phyloP scores from a whole-genome alignment of 495 filamentous ascomycete species.

The Trichocladium uniseriatum region DNA sequence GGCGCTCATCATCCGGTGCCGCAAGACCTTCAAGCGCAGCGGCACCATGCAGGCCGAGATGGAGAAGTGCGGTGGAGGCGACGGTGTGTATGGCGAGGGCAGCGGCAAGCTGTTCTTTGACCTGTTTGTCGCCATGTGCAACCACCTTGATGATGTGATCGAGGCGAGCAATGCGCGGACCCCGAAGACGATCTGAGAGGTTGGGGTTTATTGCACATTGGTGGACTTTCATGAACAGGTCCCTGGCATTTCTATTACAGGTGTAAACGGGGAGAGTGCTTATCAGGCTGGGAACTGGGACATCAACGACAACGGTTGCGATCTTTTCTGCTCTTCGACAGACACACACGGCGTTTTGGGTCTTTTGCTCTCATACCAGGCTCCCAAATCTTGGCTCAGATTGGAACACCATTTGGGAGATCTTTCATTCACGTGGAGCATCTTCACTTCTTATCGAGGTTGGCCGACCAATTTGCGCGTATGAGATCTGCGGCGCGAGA shows the following conservation, averaged over 20 bases:
- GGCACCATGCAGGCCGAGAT: conserved; percentile 97
- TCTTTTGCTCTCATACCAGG: conserved; percentile 27
- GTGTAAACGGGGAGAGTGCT: conserved; percentile 11
- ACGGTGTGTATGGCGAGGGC: conserved; percentile 40
- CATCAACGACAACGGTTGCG: conserved; percentile 3
- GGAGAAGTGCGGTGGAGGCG: conserved; percentile 57
- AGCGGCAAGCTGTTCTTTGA: conserved; percentile 90
- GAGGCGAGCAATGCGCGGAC: conserved; percentile 47
- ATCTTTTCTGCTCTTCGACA: conserved; percentile 9
- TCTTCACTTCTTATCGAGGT: conserved; percentile 44
- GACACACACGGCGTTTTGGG: conserved; percentile 28
- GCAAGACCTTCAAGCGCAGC: conserved; percentile 90
- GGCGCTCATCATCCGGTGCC: conserved; percentile 85
- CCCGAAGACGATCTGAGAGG: conserved; percentile 41
- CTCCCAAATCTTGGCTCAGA: conserved; percentile 36
- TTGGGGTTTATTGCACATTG: conserved; percentile 9
- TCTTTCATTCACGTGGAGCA: conserved; percentile 19
- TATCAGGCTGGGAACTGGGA: conserved; percentile 9
- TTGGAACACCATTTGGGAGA: conserved; percentile 44
- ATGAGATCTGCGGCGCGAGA: conserved; percentile 27
- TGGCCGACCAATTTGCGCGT: conserved; percentile 39
- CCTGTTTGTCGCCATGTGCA: conserved; percentile 94
- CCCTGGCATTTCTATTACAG: conserved; percentile 16
- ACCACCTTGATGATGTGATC: conserved; percentile 86
- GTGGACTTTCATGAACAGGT: conserved; percentile 13